These are phyloP conservation scores for Fragilariopsis cylindrus DNA, from an alignment of 108 stramenopile species.

Conservation along the genomic window DNA sequence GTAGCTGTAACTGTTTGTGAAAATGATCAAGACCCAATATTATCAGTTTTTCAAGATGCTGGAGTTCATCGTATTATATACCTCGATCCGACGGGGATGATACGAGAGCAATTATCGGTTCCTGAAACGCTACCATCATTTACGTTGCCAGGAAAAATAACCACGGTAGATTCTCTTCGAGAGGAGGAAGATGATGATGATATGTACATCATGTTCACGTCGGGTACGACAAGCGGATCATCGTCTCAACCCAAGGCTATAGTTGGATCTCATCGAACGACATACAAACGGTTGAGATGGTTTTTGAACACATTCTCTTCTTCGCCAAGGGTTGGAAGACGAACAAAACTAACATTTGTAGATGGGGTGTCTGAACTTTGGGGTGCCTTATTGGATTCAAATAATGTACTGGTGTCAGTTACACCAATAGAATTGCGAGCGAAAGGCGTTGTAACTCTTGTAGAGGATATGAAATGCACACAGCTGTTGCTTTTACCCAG, in stretches of 20 bases:
- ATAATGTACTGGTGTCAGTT: constrained; percentile 21
- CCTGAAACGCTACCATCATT: constrained; percentile 22
- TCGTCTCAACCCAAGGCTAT: constrained; percentile 23
- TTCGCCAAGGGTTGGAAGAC: constrained; percentile 23
- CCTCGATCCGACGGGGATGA: constrained; percentile 27
- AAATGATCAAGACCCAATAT: constrained; percentile 45
- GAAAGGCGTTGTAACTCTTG: neutral
- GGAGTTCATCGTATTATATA: constrained; percentile 38
- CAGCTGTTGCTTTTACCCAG: constrained; percentile 39
- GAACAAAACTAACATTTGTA: constrained; percentile 46
- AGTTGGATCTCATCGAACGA: constrained; percentile 30
- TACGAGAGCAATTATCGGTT: constrained; percentile 38
- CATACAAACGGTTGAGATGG: constrained; percentile 28
- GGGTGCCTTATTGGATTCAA: constrained; percentile 28
- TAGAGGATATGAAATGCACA: constrained; percentile 15
- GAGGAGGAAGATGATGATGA: constrained; percentile 15
- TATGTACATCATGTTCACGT: constrained; percentile 37
- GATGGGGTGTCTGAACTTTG: constrained; percentile 46
- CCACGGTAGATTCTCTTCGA: neutral
- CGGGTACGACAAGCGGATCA: constrained; percentile 23
- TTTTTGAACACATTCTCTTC: constrained; percentile 22
- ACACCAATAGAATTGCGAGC: constrained; percentile 5
- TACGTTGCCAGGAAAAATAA: neutral
- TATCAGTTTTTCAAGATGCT: constrained; percentile 38
- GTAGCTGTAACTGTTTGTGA: constrained; percentile 39